Percentiles rank a stretch among this genome's conserved stretches.
These are phyloP conservation scores for Fusarium neocosmosporiellum DNA, from an alignment of 2,329 filamentous ascomycete species.

Conservation along the genomic window DNA sequence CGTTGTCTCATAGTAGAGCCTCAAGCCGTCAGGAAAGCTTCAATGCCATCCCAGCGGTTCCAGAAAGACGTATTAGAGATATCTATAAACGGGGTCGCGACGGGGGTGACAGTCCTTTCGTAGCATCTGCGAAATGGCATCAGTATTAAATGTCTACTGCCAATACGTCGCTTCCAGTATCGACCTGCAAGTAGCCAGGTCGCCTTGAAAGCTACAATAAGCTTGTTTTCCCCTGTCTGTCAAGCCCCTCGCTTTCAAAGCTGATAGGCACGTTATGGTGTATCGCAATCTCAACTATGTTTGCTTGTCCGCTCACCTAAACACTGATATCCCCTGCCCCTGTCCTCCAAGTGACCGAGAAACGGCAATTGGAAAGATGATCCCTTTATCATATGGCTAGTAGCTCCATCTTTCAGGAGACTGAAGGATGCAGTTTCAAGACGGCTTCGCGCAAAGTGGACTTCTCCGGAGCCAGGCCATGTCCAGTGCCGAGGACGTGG, in stretches of 20 bases:
- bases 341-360: background rate
- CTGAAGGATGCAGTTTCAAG: background rate
- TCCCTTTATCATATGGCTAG: background rate
- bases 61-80: background rate
- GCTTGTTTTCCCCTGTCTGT: background rate
- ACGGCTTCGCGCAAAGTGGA: slow-evolving; percentile 23
- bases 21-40: background rate
- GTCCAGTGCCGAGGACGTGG: background rate
- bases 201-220: background rate
- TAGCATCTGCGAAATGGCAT: background rate
- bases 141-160: background rate
- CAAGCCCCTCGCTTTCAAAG: background rate
- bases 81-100: background rate
- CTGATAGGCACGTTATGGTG: background rate
- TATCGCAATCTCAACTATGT: background rate
- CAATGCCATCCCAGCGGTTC: background rate
- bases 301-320: background rate
- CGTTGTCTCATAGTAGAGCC: background rate
- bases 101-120: background rate
- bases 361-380: background rate
- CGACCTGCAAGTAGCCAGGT: background rate
- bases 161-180: background rate
- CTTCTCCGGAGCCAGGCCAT: background rate
- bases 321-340: background rate
- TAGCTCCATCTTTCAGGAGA: background rate